Percentiles rank a stretch among this genome's conserved stretches.
Evolutionary conservation across 306 rosid genomes (phyloP).

Genomic region (Erythrophleum fordii): DNA sequence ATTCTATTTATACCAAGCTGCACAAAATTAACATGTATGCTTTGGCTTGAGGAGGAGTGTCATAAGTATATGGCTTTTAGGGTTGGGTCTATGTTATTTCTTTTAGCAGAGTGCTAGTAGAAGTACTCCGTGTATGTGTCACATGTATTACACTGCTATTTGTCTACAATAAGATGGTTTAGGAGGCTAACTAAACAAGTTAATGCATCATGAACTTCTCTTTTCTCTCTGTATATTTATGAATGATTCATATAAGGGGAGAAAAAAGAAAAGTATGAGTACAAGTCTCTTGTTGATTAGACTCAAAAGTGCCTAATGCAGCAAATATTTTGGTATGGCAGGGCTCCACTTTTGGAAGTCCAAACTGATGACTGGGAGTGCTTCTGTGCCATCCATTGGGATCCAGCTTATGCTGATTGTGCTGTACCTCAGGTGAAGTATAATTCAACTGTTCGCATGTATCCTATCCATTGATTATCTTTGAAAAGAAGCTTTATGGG

Average conservation of each 20-base stretch:
- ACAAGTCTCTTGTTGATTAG: constrained; percentile 24
- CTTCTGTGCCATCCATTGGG: constrained; percentile 62
- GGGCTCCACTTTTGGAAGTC: constrained; percentile 60
- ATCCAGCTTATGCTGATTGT: constrained; percentile 64
- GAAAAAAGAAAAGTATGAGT: neutral
- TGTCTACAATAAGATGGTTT: neutral
- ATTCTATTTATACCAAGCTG: neutral
- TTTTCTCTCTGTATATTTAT: neutral
- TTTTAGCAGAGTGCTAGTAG: neutral
- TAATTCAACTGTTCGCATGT: constrained; percentile 20
- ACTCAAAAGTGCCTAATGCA: constrained; percentile 24
- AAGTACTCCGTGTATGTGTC: neutral
- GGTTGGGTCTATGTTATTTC: neutral
- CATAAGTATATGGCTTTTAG: neutral
- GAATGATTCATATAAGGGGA: constrained; percentile 13
- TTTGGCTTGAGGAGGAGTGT: neutral
- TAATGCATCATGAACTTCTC: neutral
- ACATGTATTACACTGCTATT: neutral
- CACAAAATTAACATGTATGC: neutral
- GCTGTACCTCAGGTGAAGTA: constrained; percentile 61
- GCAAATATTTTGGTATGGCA: constrained; percentile 40
- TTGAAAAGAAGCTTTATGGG: neutral
- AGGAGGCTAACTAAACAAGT: neutral
- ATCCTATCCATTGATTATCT: constrained; percentile 13
- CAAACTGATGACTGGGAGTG: constrained; percentile 62